A percentile compares a stretch with the other conserved stretches of the same genome.
Evolutionary conservation across 1,284 basidiomycete species (phyloP).

Genomic region (Trichosporon ovoides): DNA sequence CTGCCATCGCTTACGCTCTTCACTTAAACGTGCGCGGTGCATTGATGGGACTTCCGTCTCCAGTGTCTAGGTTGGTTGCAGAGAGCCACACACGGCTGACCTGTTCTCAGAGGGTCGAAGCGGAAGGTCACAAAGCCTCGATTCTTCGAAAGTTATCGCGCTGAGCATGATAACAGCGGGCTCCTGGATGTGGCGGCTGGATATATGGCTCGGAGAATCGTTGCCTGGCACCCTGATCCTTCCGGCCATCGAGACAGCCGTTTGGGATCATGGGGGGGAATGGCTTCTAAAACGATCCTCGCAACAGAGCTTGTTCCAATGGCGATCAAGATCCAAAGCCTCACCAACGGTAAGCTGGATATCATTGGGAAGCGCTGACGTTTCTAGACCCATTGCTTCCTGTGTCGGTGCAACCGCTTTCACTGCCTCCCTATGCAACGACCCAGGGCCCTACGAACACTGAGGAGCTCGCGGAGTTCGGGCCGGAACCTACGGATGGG

Average conservation of each 20-base stretch:
- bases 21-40: slow-evolving; percentile 71
- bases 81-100: neutral
- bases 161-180: slow-evolving; percentile 38
- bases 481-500: slow-evolving; percentile 5
- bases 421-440: slow-evolving; percentile 24
- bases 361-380: neutral
- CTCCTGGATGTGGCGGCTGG: slow-evolving; percentile 39
- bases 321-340: slow-evolving; percentile 40
- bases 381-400: slow-evolving; percentile 34
- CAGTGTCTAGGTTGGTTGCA: slow-evolving; percentile 60
- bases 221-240: neutral
- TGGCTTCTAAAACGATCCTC: slow-evolving; percentile 30
- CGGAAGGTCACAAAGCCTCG: slow-evolving; percentile 64
- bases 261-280: slow-evolving; percentile 32
- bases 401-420: slow-evolving; percentile 25
- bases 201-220: slow-evolving; percentile 34
- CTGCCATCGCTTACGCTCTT: slow-evolving; percentile 77
- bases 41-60: slow-evolving; percentile 75
- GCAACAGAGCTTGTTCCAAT: slow-evolving; percentile 44
- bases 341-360: slow-evolving; percentile 14
- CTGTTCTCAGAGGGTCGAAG: slow-evolving; percentile 35
- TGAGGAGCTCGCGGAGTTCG: slow-evolving; percentile 7
- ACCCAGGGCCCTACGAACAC: neutral
- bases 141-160: slow-evolving; percentile 49
- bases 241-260: slow-evolving; percentile 16